Percentiles rank a stretch among this genome's conserved stretches.
These are phyloP conservation scores for Pezicula radicicola DNA, from an alignment of 2,329 filamentous ascomycete genomes.

Conservation along the genomic window DNA sequence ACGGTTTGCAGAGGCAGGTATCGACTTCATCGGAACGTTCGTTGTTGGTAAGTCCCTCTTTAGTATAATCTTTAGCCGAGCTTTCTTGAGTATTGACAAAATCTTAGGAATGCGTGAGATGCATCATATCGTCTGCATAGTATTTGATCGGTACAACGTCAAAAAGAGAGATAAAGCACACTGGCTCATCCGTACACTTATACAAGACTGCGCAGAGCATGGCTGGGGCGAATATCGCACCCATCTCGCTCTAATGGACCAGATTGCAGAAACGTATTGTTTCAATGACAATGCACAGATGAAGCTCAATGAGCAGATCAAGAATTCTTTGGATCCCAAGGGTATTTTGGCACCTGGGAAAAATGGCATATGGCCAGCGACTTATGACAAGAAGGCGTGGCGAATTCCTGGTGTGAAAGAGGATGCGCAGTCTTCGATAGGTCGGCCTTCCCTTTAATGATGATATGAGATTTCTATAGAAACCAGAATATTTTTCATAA, in stretches of 20 bases:
- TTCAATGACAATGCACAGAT: slow-evolving; percentile 12
- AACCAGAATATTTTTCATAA: too few relatives aligned
- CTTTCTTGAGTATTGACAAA: too few relatives aligned
- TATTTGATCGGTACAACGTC: slow-evolving; percentile 44
- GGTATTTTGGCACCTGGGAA: slow-evolving; percentile 42
- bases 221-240: slow-evolving; percentile 45
- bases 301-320: slow-evolving; percentile 40
- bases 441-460: too few relatives aligned
- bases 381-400: too few relatives aligned
- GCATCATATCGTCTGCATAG: slow-evolving; percentile 52
- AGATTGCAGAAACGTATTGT: slow-evolving; percentile 38
- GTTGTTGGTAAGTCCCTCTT: slow-evolving; percentile 33
- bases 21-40: slow-evolving; percentile 50
- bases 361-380: slow-evolving; percentile 36
- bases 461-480: too few relatives aligned
- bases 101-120: slow-evolving; percentile 41
- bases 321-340: slow-evolving; percentile 43
- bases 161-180: slow-evolving; percentile 33
- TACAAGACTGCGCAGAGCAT: slow-evolving; percentile 35
- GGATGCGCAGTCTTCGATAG: too few relatives aligned
- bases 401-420: too few relatives aligned
- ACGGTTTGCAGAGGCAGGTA: slow-evolving; percentile 35
- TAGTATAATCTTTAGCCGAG: too few relatives aligned
- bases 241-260: slow-evolving; percentile 42
- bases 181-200: slow-evolving; percentile 35